Evolutionary conservation across 306 rosid genomes (phyloP), one percentile per base, ranked within the genome.

Genomic region (Inga laurina): DNA sequence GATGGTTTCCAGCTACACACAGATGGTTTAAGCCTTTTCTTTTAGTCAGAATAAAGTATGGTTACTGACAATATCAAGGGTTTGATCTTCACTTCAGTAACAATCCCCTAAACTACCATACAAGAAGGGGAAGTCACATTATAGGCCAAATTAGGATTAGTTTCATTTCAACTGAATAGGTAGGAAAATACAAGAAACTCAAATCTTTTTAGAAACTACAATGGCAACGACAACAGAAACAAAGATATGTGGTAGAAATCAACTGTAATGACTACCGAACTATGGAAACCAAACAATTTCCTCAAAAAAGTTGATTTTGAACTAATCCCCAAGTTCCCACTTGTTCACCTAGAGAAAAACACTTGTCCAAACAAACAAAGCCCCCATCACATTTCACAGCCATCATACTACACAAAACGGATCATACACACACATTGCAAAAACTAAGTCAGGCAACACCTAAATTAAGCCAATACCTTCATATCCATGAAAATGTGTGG

Each of bases 391-490:
- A 56, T n/a, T 62, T 8, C 7, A 19, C 44, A 19, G 13, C 10
- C 56, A 41, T 51, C 10, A 57, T 8, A 37, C 56, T 11, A 75
- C 46, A 76, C 72, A 57, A 39, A 43, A 72, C 64, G 54, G 79
- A 82, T 82, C 88, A 82, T 69, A 67, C 64, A 79, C 45, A 48
- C 19, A 9, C 72, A 79, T 5, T 1, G 34, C 22, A 18, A 72
- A 80, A 81, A 61, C 35, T 3, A 74, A 81, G 75, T 75, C 10
- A 75, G 3, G 44, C 14, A 71, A 71, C 80, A 81, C 51, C 19
- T 46, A 37, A 81, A 74, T 4, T 74, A 79, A 83, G 52, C 85
- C 35, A 79, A 84, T 92, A 94, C 98, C 98, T 92, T 88, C 88
- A 86, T 89, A 87, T 90, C 81, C 86, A 84, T 77, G 85, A 82